Evolutionary conservation across 2,329 filamentous ascomycete species (phyloP).

Genomic region (Ceratocystiopsis sp.): DNA sequence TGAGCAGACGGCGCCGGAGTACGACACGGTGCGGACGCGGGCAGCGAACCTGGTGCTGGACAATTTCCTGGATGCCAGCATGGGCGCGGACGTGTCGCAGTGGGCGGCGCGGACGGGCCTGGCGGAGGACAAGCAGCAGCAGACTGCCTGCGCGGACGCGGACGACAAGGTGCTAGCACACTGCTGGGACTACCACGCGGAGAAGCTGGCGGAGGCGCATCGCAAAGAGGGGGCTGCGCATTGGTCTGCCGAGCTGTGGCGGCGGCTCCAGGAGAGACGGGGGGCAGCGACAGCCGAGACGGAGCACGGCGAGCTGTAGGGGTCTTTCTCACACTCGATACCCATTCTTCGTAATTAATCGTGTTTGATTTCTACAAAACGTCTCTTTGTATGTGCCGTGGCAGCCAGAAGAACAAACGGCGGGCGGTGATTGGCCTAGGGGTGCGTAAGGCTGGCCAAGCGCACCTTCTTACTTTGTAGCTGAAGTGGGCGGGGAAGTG

Average conservation of each 20-base stretch:
- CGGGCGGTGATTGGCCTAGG: too few relatives aligned
- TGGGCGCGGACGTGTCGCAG: slow-evolving; percentile 39
- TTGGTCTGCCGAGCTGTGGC: slow-evolving; percentile 8
- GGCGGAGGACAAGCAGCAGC: slow-evolving; percentile 1
- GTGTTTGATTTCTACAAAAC: too few relatives aligned
- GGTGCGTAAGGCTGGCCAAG: too few relatives aligned
- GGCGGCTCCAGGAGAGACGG: slow-evolving; percentile 1
- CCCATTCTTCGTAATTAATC: too few relatives aligned
- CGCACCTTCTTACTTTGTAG: too few relatives aligned
- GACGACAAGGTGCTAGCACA: slow-evolving; percentile 18
- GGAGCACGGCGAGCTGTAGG: slow-evolving; percentile 4
- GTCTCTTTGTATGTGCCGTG: too few relatives aligned
- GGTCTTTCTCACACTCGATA: too few relatives aligned
- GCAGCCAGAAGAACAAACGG: too few relatives aligned
- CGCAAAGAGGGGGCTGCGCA: slow-evolving; percentile 18
- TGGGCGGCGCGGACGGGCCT: slow-evolving; percentile 27
- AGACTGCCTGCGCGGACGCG: too few relatives aligned
- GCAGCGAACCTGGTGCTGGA: slow-evolving; percentile 43
- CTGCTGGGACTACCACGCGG: slow-evolving; percentile 38
- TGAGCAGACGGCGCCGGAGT: slow-evolving; percentile 23
- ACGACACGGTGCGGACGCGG: slow-evolving; percentile 33
- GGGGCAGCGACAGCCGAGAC: slow-evolving; percentile 1
- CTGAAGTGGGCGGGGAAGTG: too few relatives aligned
- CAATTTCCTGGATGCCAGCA: slow-evolving; percentile 48
- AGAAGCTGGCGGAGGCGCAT: slow-evolving; percentile 19